Base-by-base conservation (phyloP, 164 flowering plant genomes). In the Kingdonia uniflora region DNA sequence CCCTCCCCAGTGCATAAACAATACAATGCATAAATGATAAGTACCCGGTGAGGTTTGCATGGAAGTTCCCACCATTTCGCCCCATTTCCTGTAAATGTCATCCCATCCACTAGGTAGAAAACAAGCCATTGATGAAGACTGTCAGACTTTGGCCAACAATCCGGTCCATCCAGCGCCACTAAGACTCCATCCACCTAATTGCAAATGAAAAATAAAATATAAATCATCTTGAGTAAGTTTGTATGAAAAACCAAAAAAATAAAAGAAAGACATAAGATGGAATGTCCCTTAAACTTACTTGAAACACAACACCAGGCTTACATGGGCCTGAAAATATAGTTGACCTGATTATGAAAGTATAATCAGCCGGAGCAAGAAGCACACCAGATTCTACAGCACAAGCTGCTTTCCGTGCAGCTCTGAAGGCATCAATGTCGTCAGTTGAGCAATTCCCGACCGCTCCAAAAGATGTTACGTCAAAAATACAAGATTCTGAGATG, bases 21-120 rank as follows among this genome's bases (percentile, higher is more conserved):
- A 48, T 21, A 23, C 15, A 41, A 41, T 3, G 4, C 19, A 13
- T 19, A 47, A 29, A 29, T 29, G 51, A 25, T 25, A 65, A 40
- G 43, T 75, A 91, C 98, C 86, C 75, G 66, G 73, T 92, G 98
- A 58, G 98, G 98, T 61, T 92, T 92, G 81, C 98, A 92, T 2
- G 95, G 96, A 22, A 92, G 90, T 7, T 84, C 88, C 98, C 98
- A 92, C 98, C 98, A 92, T 38, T 82, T 58, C 43, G 78, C 61
- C 37, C 98, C 98, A 65, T 82, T 88, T 14, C 98, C 98, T 1
- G 73, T 75, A 46, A 88, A 50, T 7, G 87, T 82, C 84, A 92
- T 79, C 4, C 62, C 68, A 57, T 84, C 75, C 0, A 88, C 71
- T 42, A 65, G 55, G 52, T 84, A 85, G 57, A 92, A 92, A 56